Conservation (phyloP, 441 rosid species). For the Eutrema salsugineum region DNA sequence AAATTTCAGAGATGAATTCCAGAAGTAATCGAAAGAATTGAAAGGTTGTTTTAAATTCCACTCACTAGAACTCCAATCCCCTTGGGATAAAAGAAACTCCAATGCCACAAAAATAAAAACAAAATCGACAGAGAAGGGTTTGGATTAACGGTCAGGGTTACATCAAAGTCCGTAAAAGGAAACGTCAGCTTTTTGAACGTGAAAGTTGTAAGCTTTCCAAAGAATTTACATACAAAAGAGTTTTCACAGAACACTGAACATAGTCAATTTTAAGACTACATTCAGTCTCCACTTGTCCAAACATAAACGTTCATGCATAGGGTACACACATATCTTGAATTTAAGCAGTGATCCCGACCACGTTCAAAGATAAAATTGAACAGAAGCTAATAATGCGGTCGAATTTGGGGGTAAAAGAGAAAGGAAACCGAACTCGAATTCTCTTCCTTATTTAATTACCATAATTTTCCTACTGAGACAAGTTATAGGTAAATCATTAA, state of each 20-base stretch:
- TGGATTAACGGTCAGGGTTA: neutral
- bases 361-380: constrained; percentile 19
- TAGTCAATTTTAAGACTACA: constrained; percentile 20
- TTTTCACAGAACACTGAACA: neutral
- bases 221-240: neutral
- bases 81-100: neutral
- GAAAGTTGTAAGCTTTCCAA: neutral
- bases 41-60: neutral
- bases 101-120: neutral
- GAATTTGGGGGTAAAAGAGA: neutral
- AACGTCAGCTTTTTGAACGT: constrained; percentile 20
- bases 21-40: neutral
- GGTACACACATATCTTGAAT: neutral
- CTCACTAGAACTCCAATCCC: neutral
- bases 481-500: neutral
- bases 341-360: neutral
- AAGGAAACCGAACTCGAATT: constrained; percentile 8
- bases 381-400: neutral
- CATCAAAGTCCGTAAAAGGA: constrained; percentile 2
- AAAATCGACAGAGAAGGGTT: neutral
- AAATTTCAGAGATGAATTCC: neutral
- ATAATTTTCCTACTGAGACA: neutral
- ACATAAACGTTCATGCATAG: neutral
- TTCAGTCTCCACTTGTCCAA: constrained; percentile 16
- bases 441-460: neutral